phyloP scores from a whole-genome alignment of 805 yeast genomes.

The Hanseniaspora vineae region DNA sequence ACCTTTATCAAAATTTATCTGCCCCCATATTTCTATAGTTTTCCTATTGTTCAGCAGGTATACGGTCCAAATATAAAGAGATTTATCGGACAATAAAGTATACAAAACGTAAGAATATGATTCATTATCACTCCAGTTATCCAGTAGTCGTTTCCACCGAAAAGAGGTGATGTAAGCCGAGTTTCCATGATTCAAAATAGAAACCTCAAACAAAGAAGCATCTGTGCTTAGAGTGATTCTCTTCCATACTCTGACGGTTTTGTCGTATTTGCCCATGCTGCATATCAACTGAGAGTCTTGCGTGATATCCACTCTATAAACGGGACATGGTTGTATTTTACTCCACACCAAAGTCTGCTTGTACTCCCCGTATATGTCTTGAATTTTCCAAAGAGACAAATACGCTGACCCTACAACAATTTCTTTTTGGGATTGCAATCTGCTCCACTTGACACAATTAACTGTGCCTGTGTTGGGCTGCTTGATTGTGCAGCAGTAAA shows the following conservation, averaged over 20 bases:
- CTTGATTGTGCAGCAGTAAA: slow-evolving; percentile 19
- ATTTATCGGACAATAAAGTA: slow-evolving; percentile 47
- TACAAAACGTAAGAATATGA: slow-evolving; percentile 42
- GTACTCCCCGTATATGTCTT: slow-evolving; percentile 32
- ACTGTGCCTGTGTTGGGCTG: slow-evolving; percentile 23
- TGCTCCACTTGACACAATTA: slow-evolving; percentile 43
- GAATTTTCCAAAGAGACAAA: slow-evolving; percentile 40
- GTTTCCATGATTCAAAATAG: slow-evolving; percentile 45
- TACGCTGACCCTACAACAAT: slow-evolving; percentile 46
- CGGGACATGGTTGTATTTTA: slow-evolving; percentile 46
- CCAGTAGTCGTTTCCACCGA: slow-evolving; percentile 40
- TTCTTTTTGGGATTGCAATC: slow-evolving; percentile 28
- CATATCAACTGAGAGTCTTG: slow-evolving; percentile 60
- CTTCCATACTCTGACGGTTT: slow-evolving; percentile 65
- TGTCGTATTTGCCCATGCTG: slow-evolving; percentile 48
- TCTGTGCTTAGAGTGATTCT: slow-evolving; percentile 56
- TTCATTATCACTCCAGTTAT: slow-evolving; percentile 16
- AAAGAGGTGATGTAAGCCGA: slow-evolving; percentile 34
- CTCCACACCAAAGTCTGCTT: slow-evolving; percentile 24
- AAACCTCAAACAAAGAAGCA: slow-evolving; percentile 51
- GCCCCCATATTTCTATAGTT: slow-evolving; percentile 45
- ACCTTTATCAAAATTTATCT: slow-evolving; percentile 20
- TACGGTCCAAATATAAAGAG: slow-evolving; percentile 57
- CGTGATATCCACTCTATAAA: slow-evolving; percentile 43
- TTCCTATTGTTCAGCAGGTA: slow-evolving; percentile 47